A percentile compares a stretch with the other conserved stretches of the same genome.
Evolutionary conservation across 2,329 filamentous ascomycete species (phyloP).

Genomic region (Volutella citrinella): DNA sequence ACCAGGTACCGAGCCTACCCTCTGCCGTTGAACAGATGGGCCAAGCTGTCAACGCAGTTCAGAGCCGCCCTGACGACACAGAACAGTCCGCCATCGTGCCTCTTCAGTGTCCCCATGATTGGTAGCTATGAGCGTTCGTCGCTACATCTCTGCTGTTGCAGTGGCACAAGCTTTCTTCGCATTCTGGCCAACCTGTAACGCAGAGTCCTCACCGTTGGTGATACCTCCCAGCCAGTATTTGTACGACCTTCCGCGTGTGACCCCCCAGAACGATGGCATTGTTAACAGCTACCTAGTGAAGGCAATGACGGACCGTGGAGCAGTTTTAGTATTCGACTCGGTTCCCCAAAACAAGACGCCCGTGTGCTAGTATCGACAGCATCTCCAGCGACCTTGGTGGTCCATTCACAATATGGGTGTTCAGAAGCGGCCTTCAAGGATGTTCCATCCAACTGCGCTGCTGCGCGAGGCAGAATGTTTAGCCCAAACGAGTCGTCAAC

Average conservation of each 20-base stretch:
- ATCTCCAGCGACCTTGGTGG: constrained; percentile 1
- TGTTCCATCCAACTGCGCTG: constrained; percentile 3
- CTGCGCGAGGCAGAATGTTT: constrained; percentile 1
- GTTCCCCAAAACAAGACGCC: constrained; percentile 2
- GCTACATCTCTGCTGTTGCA: too few species aligned
- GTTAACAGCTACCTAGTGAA: too few species aligned
- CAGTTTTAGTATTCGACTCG: constrained; percentile 4
- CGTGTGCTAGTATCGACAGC: constrained; percentile 4
- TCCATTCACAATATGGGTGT: constrained; percentile 2
- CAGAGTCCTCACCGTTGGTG: background rate
- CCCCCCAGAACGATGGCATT: background rate
- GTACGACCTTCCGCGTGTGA: background rate
- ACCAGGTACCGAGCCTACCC: too few species aligned
- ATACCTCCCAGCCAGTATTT: constrained; percentile 5
- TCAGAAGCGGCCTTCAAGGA: background rate
- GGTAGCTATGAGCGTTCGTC: too few species aligned
- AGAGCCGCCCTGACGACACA: too few species aligned
- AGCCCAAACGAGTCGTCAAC: constrained; percentile 2
- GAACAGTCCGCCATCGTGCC: too few species aligned
- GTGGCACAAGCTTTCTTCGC: too few species aligned
- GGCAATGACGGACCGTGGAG: constrained; percentile 7
- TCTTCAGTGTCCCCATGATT: too few species aligned
- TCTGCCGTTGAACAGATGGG: too few species aligned
- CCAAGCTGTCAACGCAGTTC: too few species aligned
- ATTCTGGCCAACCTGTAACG: background rate